A percentile compares a stretch with the other conserved stretches of the same genome.
phyloP scores from a whole-genome alignment of 176 grass and related monocot genomes.

The Pontederia crassipes region DNA sequence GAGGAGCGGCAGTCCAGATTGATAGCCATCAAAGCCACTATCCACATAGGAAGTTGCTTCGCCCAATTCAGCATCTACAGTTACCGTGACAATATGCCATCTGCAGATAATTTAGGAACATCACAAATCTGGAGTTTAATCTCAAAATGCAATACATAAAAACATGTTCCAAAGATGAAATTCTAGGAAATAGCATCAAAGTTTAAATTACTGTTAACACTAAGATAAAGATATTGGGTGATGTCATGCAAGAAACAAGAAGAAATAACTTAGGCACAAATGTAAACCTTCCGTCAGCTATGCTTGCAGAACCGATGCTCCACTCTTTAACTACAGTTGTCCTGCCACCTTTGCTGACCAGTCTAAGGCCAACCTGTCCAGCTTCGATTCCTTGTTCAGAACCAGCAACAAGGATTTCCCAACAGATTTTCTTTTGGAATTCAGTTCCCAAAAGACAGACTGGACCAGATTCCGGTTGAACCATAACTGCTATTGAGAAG shows the following conservation, averaged over 20 bases:
- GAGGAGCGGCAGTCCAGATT: constrained; percentile 69
- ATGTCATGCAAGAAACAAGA: background rate
- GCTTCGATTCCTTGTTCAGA: constrained; percentile 98
- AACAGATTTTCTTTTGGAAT: constrained; percentile 88
- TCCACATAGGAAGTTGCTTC: constrained; percentile 95
- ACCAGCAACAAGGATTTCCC: constrained; percentile 94
- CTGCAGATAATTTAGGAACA: constrained; percentile 30
- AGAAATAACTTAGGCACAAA: background rate
- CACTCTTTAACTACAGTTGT: constrained; percentile 93
- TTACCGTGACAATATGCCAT: constrained; percentile 98
- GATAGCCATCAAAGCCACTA: constrained; percentile 82
- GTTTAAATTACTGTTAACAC: background rate
- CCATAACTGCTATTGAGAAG: constrained; percentile 78
- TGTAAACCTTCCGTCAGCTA: constrained; percentile 94
- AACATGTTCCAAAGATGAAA: too few species aligned
- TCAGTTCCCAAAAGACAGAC: constrained; percentile 96
- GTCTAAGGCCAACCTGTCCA: constrained; percentile 84
- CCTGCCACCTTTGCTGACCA: constrained; percentile 81
- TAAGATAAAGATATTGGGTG: background rate
- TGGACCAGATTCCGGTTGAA: constrained; percentile 91
- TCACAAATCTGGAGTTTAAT: too few species aligned
- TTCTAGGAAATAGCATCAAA: too few species aligned
- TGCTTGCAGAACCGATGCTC: constrained; percentile 84
- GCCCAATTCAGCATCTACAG: constrained; percentile 84
- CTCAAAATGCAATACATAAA: too few species aligned